A percentile compares a stretch with the other conserved stretches of the same genome.
phyloP scores from a whole-genome alignment of 768 basidiomycete genomes.

The Phlebiopsis flavidoalba region DNA sequence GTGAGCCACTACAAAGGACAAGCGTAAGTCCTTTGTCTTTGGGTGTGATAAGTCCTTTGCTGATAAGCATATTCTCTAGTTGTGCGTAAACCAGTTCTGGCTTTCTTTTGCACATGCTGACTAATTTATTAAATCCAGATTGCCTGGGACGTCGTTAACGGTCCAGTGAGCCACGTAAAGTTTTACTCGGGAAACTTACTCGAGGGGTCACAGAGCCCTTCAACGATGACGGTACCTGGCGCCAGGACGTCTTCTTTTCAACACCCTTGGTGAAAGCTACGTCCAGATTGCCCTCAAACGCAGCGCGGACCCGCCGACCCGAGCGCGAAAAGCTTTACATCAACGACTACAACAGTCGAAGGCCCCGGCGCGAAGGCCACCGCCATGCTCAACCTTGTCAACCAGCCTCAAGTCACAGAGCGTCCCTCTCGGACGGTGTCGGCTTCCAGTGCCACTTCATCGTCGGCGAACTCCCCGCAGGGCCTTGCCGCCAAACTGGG shows the following conservation, averaged over 20 bases:
- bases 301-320: constrained; percentile 47
- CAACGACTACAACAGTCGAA: constrained; percentile 34
- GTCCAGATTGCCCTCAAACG: constrained; percentile 44
- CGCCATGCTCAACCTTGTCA: constrained; percentile 51
- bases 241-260: constrained; percentile 48
- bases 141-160: constrained; percentile 53
- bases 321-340: constrained; percentile 51
- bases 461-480: constrained; percentile 48
- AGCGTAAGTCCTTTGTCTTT: background rate
- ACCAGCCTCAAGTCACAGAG: constrained; percentile 39
- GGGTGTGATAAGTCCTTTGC: background rate
- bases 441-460: constrained; percentile 59
- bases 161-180: constrained; percentile 4
- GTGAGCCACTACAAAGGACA: constrained; percentile 30
- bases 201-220: constrained; percentile 34
- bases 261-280: constrained; percentile 42
- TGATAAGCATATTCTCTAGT: background rate
- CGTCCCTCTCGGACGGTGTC: constrained; percentile 54
- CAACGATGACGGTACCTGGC: constrained; percentile 57
- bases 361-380: constrained; percentile 43
- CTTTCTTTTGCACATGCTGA: background rate
- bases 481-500: constrained; percentile 39
- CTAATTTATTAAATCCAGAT: constrained; percentile 5
- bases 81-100: background rate
- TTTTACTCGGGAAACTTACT: background rate